A percentile compares a stretch with the other conserved stretches of the same genome.
Conservation (phyloP, 2,329 filamentous ascomycete species). For the Botrytis fabae region DNA sequence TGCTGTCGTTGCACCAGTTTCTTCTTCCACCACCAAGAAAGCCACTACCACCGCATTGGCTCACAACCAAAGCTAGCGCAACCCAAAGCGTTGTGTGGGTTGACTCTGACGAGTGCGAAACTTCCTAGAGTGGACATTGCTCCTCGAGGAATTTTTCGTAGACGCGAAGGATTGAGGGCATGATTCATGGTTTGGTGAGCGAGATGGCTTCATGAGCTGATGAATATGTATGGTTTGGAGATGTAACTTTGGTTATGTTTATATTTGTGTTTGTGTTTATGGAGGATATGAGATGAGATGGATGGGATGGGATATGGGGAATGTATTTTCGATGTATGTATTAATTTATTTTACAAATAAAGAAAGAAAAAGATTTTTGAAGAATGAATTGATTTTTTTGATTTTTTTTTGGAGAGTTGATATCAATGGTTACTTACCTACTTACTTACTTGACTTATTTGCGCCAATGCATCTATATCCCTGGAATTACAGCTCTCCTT, state of each 20-base stretch:
- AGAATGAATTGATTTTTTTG: not conserved
- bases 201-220: constrained; percentile 4
- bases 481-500: no score
- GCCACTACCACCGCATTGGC: not conserved
- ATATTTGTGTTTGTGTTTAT: no score
- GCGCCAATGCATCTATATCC: no score
- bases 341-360: not conserved
- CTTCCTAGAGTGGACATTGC: not conserved
- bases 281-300: no score
- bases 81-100: not conserved
- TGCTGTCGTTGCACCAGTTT: not conserved
- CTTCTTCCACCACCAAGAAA: not conserved
- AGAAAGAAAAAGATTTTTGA: not conserved
- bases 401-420: no score
- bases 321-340: not conserved
- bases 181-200: not conserved
- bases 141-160: no score
- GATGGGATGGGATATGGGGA: not conserved
- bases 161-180: not conserved
- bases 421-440: no score
- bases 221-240: not conserved
- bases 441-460: no score
- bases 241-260: not conserved
- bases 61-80: not conserved
- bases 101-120: constrained; percentile 14